Evolutionary conservation across 768 basidiomycete species (phyloP).

Genomic region (Tulasnella sp.): DNA sequence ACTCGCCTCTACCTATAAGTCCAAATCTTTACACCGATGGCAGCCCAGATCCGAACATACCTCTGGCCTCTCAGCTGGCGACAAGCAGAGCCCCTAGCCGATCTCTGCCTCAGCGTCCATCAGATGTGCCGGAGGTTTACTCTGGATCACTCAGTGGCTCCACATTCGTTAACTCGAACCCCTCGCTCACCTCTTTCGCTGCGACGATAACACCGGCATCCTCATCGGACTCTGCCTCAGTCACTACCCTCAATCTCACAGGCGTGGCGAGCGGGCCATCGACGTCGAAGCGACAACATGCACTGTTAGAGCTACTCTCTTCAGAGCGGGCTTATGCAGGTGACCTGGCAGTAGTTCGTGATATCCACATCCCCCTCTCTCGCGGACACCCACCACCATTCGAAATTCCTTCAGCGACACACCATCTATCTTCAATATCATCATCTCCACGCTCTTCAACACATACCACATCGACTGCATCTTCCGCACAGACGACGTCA

Average conservation of each 20-base stretch:
- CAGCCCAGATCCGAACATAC: slow-evolving; percentile 2
- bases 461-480: slow-evolving; percentile 15
- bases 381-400: slow-evolving; percentile 39
- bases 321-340: slow-evolving; percentile 75
- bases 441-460: slow-evolving; percentile 15
- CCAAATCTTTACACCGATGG: background rate
- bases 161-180: slow-evolving; percentile 8
- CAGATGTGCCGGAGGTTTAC: background rate
- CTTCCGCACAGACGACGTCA: slow-evolving; percentile 9
- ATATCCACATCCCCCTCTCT: slow-evolving; percentile 70
- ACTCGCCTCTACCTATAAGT: slow-evolving; percentile 2
- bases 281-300: slow-evolving; percentile 62
- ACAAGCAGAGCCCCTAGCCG: background rate
- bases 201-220: slow-evolving; percentile 4
- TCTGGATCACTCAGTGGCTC: background rate
- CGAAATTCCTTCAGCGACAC: background rate
- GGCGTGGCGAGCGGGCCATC: background rate
- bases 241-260: background rate
- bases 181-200: slow-evolving; percentile 15
- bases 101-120: background rate
- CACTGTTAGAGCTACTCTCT: slow-evolving; percentile 63
- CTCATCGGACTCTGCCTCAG: background rate
- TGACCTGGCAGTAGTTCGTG: slow-evolving; percentile 69
- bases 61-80: slow-evolving; percentile 3
- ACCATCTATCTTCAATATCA: slow-evolving; percentile 3